Conservation (phyloP, 352 stramenopile genomes). For the Pythium vanterpoolii region DNA sequence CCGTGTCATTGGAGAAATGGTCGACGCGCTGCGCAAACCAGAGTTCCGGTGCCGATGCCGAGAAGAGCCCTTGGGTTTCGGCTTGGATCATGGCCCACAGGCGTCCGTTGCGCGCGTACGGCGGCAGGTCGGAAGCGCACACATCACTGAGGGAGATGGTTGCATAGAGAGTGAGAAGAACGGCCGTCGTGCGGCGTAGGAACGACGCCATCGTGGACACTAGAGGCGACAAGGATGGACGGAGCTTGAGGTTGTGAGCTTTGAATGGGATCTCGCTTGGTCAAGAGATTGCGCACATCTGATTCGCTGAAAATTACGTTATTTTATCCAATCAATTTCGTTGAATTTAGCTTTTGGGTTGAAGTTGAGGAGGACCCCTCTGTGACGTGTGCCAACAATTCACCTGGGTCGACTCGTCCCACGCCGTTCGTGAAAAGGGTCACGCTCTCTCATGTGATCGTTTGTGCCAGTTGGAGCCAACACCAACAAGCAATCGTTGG, state of each 20-base stretch:
- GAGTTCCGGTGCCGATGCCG: constrained; percentile 31
- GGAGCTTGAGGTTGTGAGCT: neutral
- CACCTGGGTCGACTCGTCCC: neutral
- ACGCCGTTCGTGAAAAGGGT: neutral
- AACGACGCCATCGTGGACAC: neutral
- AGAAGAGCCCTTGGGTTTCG: constrained; percentile 46
- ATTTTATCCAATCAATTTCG: neutral
- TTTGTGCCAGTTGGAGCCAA: neutral
- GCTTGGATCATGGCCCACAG: constrained; percentile 54
- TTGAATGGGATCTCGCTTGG: neutral
- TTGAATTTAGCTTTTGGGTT: neutral
- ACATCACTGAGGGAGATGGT: neutral
- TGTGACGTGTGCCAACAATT: neutral
- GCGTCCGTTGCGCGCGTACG: constrained; percentile 41
- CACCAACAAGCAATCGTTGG: neutral
- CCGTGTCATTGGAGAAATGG: constrained; percentile 36
- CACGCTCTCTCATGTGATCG: neutral
- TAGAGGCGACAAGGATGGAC: neutral
- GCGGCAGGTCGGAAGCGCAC: constrained; percentile 9
- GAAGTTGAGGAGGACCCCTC: neutral
- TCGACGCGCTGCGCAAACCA: constrained; percentile 75
- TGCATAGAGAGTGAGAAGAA: constrained; percentile 8
- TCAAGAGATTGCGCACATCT: neutral
- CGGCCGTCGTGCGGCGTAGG: constrained; percentile 1
- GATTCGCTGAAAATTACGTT: neutral